Percentiles rank a stretch among this genome's conserved stretches.
Conservation (phyloP, 495 filamentous ascomycete species). For the Hypoxylon lenormandii region DNA sequence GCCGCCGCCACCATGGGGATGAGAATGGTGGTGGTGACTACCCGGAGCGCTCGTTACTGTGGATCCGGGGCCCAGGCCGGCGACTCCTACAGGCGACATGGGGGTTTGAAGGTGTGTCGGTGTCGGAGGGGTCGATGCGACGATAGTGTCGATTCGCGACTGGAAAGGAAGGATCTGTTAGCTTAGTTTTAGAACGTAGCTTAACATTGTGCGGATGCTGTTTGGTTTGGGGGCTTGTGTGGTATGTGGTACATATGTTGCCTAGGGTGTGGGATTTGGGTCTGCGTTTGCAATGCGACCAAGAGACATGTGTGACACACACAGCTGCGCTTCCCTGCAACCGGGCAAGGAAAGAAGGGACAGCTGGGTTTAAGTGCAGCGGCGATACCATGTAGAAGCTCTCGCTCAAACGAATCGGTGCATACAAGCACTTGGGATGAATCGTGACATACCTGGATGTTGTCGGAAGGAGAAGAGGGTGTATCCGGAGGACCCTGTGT, state of each 20-base stretch:
- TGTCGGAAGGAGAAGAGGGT: conserved; percentile 44
- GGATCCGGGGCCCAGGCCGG: conserved; percentile 8
- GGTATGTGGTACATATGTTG: not conserved
- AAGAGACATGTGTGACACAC: not conserved
- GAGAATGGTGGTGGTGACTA: not conserved
- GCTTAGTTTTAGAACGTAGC: not conserved
- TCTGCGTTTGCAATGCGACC: conserved; percentile 30
- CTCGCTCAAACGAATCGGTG: not conserved
- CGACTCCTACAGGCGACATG: conserved; percentile 1
- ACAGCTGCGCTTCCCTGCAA: not conserved
- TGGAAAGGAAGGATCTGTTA: conserved; percentile 25
- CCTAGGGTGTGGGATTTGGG: not conserved
- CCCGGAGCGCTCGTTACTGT: not conserved
- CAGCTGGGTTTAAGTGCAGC: not conserved
- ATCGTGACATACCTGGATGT: conserved; percentile 52
- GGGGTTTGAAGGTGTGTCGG: conserved; percentile 9
- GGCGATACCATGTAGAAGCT: conserved; percentile 1
- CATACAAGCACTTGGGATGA: conserved; percentile 7
- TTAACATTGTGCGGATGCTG: not conserved
- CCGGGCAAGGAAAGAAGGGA: not conserved
- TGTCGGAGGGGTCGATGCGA: conserved; percentile 42
- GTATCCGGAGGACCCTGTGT: conserved; percentile 28
- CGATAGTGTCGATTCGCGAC: conserved; percentile 53
- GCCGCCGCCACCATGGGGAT: not conserved
- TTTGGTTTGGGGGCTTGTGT: not conserved